A percentile compares a stretch with the other conserved stretches of the same genome.
Evolutionary conservation across 2,329 filamentous ascomycete genomes (phyloP).

Genomic region (Exophiala sp.): DNA sequence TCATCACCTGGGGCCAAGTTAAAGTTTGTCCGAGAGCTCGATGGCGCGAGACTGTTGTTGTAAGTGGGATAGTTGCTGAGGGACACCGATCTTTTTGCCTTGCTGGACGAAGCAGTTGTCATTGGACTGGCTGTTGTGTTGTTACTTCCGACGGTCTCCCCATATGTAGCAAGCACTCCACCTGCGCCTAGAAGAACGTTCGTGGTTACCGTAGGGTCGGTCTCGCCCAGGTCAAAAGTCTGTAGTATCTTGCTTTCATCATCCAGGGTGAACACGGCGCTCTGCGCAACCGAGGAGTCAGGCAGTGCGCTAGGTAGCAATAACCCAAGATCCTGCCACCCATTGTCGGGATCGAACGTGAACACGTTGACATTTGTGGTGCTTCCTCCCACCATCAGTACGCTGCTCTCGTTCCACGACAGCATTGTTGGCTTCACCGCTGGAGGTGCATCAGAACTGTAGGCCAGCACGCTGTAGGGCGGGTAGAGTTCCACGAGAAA

Average conservation of each 20-base stretch:
- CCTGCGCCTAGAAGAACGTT: conserved; percentile 62
- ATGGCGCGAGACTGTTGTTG: conserved; percentile 70
- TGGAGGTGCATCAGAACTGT: conserved; percentile 58
- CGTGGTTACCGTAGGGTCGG: conserved; percentile 71
- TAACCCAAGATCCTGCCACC: conserved; percentile 67
- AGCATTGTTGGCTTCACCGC: conserved; percentile 68
- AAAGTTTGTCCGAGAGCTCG: conserved; percentile 61
- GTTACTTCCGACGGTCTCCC: conserved; percentile 49
- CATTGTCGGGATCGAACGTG: conserved; percentile 61
- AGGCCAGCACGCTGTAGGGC: conserved; percentile 62
- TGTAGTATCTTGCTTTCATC: conserved; percentile 77
- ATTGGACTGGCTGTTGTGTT: conserved; percentile 28
- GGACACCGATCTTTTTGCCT: conserved; percentile 54
- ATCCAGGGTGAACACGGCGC: conserved; percentile 63
- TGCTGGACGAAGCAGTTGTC: conserved; percentile 29
- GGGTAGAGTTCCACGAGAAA: conserved; percentile 66
- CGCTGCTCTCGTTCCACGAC: conserved; percentile 67
- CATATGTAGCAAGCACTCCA: conserved; percentile 50
- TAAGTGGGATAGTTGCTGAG: conserved; percentile 71
- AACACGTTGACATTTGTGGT: conserved; percentile 65
- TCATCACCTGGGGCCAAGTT: conserved; percentile 64
- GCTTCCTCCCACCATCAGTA: conserved; percentile 71
- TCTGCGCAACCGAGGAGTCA: conserved; percentile 59
- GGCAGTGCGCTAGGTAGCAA: conserved; percentile 60
- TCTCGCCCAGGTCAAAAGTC: conserved; percentile 69